A percentile compares a stretch with the other conserved stretches of the same genome.
These are phyloP conservation scores for Aspergillus quadricinctus DNA, from an alignment of 2,329 filamentous ascomycete species.

Conservation along the genomic window DNA sequence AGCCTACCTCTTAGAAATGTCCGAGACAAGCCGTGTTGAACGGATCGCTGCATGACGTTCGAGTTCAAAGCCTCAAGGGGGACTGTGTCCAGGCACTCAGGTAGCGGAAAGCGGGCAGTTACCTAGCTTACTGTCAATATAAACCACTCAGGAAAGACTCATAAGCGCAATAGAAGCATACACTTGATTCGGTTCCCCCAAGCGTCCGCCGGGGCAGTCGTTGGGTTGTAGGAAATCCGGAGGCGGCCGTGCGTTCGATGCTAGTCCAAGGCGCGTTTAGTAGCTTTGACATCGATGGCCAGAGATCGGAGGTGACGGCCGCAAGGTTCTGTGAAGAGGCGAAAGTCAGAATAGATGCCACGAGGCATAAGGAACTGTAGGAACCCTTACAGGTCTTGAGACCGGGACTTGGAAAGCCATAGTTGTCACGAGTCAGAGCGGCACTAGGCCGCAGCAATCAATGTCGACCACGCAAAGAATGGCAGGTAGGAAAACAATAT, in stretches of 20 bases:
- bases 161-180: conserved; percentile 13
- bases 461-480: conserved; percentile 5
- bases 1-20: conserved; percentile 19
- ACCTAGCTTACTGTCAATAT: conserved; percentile 11
- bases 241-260: conserved; percentile 19
- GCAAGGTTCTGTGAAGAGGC: conserved; percentile 39
- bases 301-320: conserved; percentile 40
- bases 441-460: conserved; percentile 33
- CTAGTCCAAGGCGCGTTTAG: conserved; percentile 35
- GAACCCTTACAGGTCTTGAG: conserved; percentile 42
- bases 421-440: conserved; percentile 31
- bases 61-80: conserved; percentile 22
- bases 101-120: conserved; percentile 14
- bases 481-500: conserved; percentile 1
- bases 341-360: conserved; percentile 10
- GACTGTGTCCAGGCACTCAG: conserved; percentile 24
- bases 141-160: not conserved
- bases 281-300: conserved; percentile 40
- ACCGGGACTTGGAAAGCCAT: conserved; percentile 52
- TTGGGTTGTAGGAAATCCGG: conserved; percentile 10
- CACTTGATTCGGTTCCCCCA: conserved; percentile 14
- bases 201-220: conserved; percentile 10
- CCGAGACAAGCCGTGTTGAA: conserved; percentile 14
- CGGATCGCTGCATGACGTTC: conserved; percentile 14
- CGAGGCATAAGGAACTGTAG: not conserved